A percentile compares a stretch with the other conserved stretches of the same genome.
These are phyloP conservation scores for Saccharomycopsis sp. DNA, from an alignment of 805 yeast genomes.

Conservation along the genomic window DNA sequence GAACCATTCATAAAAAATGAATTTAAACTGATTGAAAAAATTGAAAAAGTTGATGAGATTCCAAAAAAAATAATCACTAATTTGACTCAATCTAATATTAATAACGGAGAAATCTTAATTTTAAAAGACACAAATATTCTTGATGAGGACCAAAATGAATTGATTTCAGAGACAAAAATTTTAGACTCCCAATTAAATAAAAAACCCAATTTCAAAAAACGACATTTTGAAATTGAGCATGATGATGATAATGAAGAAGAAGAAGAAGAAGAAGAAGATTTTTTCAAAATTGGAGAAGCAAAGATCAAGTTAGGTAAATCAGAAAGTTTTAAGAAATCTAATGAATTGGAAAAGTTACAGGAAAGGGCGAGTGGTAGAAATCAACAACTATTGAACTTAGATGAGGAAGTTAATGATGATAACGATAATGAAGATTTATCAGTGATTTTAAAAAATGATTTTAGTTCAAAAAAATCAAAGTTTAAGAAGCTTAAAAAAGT, in stretches of 20 bases:
- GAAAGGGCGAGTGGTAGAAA: slow-evolving; percentile 8
- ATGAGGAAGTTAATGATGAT: slow-evolving; percentile 6
- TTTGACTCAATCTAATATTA: slow-evolving; percentile 5
- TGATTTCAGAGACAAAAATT: slow-evolving; percentile 28
- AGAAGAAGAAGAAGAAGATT: slow-evolving; percentile 12
- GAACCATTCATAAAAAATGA: neutral
- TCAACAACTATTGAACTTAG: slow-evolving; percentile 9
- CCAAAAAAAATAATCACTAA: neutral
- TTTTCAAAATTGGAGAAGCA: slow-evolving; percentile 19
- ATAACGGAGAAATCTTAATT: slow-evolving; percentile 33
- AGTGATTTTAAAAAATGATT: neutral
- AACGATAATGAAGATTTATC: slow-evolving; percentile 1
- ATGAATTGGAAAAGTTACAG: slow-evolving; percentile 2
- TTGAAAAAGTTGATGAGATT: neutral
- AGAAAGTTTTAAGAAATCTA: slow-evolving; percentile 1
- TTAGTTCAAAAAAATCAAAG: neutral
- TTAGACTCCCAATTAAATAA: slow-evolving; percentile 19
- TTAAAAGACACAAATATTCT: slow-evolving; percentile 32
- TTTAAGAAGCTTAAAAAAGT: neutral
- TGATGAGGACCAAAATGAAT: slow-evolving; percentile 23
- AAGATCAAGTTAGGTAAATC: slow-evolving; percentile 7
- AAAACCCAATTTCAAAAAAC: slow-evolving; percentile 21
- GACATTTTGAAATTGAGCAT: slow-evolving; percentile 3
- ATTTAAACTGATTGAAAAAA: too few species aligned
- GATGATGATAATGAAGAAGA: slow-evolving; percentile 16